These are phyloP conservation scores for Umbelopsis vinacea DNA, from an alignment of 192 early-diverging fungal genomes.

Conservation along the genomic window DNA sequence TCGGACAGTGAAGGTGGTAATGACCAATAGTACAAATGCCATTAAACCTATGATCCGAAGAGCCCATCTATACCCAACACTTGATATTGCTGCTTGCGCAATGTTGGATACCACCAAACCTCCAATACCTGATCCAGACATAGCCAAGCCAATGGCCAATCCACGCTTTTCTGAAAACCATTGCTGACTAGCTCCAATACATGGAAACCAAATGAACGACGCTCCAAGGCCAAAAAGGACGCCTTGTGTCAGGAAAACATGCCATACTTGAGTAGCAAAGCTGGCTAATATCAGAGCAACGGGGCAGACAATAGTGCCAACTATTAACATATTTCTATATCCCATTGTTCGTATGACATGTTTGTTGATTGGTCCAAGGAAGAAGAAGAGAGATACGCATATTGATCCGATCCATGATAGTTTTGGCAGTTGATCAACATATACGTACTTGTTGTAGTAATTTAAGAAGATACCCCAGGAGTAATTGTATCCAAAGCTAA, in stretches of 20 bases:
- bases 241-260: constrained; percentile 76
- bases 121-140: constrained; percentile 76
- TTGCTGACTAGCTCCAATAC: constrained; percentile 65
- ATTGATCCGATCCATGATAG: constrained; percentile 56
- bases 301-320: constrained; percentile 50
- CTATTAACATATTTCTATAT: constrained; percentile 47
- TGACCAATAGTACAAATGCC: constrained; percentile 50
- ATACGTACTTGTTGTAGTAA: constrained; percentile 47
- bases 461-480: constrained; percentile 54
- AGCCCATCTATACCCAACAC: constrained; percentile 63
- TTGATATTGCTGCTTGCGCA: constrained; percentile 60
- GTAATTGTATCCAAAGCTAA: constrained; percentile 51
- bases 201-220: constrained; percentile 67
- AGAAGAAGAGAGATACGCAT: constrained; percentile 49
- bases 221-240: constrained; percentile 75
- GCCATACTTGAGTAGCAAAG: constrained; percentile 63
- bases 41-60: constrained; percentile 64
- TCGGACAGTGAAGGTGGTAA: constrained; percentile 44
- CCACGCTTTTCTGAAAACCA: constrained; percentile 73
- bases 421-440: constrained; percentile 39
- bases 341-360: constrained; percentile 50
- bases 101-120: constrained; percentile 68
- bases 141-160: constrained; percentile 74
- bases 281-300: constrained; percentile 51
- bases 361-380: constrained; percentile 42